A percentile compares a stretch with the other conserved stretches of the same genome.
phyloP scores from a whole-genome alignment of 148 eudicot species.

The Rhododendron ovatum region DNA sequence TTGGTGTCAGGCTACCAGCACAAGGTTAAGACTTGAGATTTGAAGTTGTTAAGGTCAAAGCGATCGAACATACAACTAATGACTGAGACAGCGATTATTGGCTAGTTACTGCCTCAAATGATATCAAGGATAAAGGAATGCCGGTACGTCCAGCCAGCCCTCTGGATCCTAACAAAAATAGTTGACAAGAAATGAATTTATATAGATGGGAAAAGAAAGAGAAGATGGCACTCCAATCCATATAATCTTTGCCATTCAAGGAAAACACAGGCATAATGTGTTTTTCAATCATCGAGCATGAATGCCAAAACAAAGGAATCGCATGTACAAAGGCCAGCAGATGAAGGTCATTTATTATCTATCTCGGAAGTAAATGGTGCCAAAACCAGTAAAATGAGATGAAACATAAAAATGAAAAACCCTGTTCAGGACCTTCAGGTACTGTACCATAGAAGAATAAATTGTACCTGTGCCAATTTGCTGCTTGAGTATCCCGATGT shows the following conservation, averaged over 20 bases:
- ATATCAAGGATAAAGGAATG: background rate
- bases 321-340: background rate
- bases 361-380: background rate
- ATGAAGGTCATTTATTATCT: background rate
- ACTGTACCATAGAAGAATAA: background rate
- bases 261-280: conserved; percentile 1
- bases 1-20: background rate
- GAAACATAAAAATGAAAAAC: background rate
- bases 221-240: background rate
- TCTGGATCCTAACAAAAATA: background rate
- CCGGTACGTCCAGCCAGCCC: background rate
- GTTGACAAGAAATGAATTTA: background rate
- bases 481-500: conserved; percentile 81
- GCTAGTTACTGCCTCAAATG: background rate
- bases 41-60: background rate
- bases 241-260: background rate
- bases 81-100: background rate
- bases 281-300: background rate
- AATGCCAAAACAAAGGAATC: background rate
- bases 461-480: conserved; percentile 84
- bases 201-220: background rate
- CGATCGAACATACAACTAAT: background rate
- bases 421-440: background rate
- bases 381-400: background rate
- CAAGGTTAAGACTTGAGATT: background rate